Evolutionary conservation across 306 rosid genomes (phyloP).

Genomic region (Inga leiocalycina): DNA sequence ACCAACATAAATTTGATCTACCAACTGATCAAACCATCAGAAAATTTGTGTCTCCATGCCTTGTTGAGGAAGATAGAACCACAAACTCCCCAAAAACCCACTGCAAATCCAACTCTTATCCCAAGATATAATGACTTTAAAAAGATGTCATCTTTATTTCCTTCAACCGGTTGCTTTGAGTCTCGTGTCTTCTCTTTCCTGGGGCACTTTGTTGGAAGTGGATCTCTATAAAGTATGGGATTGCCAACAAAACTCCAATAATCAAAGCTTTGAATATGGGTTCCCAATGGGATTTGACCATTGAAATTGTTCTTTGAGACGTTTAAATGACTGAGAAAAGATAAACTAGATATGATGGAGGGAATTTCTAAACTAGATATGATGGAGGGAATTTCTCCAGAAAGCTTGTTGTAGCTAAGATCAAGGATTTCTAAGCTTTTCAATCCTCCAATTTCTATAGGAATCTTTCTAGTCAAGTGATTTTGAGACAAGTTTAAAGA

Average conservation of each 20-base stretch:
- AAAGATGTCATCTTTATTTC: not conserved
- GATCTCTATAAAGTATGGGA: not conserved
- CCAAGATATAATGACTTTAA: slow-evolving; percentile 1
- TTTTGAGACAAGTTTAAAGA: not conserved
- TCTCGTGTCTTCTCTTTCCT: not conserved
- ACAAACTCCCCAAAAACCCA: not conserved
- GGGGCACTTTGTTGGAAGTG: not conserved
- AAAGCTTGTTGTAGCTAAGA: not conserved
- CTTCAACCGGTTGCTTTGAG: not conserved
- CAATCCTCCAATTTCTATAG: not conserved
- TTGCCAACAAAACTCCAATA: not conserved
- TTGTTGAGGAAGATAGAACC: not conserved
- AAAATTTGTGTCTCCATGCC: no score
- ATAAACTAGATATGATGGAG: not conserved
- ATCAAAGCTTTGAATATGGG: not conserved
- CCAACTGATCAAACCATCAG: no score
- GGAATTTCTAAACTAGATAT: not conserved
- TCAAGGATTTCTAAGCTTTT: no score
- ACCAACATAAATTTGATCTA: no score
- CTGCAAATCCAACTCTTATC: not conserved
- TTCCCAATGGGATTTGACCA: not conserved
- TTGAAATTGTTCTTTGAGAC: not conserved
- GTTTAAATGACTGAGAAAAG: not conserved
- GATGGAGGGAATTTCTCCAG: no score
- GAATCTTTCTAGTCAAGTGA: not conserved